Conservation (phyloP, 345 rosid species). For the Mallotus nudiflorus region DNA sequence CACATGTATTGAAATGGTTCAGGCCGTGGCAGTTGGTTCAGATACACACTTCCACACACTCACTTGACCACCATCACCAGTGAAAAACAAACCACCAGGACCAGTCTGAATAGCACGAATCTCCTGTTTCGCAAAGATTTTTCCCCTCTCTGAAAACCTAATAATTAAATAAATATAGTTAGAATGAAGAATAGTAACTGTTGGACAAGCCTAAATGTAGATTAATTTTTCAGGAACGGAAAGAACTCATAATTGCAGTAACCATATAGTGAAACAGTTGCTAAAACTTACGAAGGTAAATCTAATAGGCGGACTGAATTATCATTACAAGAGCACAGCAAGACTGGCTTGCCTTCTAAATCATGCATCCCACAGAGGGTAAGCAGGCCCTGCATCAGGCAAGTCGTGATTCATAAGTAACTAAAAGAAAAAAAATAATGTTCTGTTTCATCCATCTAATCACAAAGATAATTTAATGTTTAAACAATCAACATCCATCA, state of each 20-base stretch:
- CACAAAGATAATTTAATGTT: not conserved
- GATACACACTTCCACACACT: constrained; percentile 84
- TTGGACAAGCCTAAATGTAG: not conserved
- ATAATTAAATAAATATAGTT: not conserved
- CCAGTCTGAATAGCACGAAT: constrained; percentile 76
- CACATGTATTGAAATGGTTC: constrained; percentile 11
- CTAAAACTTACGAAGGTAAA: constrained; percentile 87
- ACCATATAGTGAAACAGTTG: not conserved
- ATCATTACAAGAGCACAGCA: constrained; percentile 82
- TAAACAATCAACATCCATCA: too few species aligned
- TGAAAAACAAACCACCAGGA: constrained; percentile 84
- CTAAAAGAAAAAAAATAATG: not conserved
- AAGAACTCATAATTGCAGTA: not conserved
- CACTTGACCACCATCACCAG: constrained; percentile 94
- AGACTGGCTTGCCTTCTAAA: constrained; percentile 76
- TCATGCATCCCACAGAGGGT: constrained; percentile 80
- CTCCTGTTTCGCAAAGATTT: constrained; percentile 82
- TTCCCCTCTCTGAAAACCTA: constrained; percentile 89
- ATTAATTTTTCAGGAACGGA: not conserved
- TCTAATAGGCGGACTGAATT: constrained; percentile 63
- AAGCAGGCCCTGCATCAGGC: constrained; percentile 65
- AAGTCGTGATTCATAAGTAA: not conserved
- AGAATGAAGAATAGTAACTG: not conserved
- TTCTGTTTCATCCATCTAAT: not conserved
- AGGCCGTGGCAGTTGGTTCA: constrained; percentile 36